A percentile compares a stretch with the other conserved stretches of the same genome.
These are phyloP conservation scores for Eucalyptus curtisii DNA, from an alignment of 345 rosid genomes.

Conservation along the genomic window DNA sequence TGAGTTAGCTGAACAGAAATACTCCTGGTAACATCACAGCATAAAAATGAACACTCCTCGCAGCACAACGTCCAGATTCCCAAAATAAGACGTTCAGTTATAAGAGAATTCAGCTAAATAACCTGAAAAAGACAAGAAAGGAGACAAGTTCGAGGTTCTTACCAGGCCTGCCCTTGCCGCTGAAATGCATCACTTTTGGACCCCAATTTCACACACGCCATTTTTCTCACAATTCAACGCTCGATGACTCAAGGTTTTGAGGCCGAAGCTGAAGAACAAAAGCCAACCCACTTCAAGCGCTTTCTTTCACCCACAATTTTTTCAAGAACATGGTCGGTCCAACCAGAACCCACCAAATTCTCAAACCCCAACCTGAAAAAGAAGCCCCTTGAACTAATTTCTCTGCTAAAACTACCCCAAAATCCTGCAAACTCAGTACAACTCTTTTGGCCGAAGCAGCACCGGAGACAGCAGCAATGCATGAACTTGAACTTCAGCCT, in stretches of 20 bases:
- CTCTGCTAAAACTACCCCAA: not conserved
- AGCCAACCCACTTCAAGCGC: not conserved
- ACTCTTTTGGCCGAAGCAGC: not conserved
- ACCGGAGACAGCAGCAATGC: not conserved
- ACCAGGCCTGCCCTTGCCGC: conserved; percentile 98
- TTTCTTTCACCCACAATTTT: not conserved
- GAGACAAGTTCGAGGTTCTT: conserved; percentile 1
- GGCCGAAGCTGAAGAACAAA: not conserved
- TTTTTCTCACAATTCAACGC: conserved; percentile 4
- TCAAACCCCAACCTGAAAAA: not conserved
- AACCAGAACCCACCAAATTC: not conserved
- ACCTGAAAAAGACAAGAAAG: not conserved
- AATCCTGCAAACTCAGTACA: not conserved
- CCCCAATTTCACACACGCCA: conserved; percentile 94
- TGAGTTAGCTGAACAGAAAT: not conserved
- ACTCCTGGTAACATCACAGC: not conserved
- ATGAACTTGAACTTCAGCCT: not conserved
- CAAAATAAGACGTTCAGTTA: not conserved
- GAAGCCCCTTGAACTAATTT: not conserved
- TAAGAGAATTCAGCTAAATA: not conserved
- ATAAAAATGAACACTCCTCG: not conserved
- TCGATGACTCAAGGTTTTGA: not conserved
- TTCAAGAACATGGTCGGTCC: not conserved
- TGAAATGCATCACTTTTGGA: conserved; percentile 90
- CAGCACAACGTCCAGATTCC: not conserved